Evolutionary conservation across 2,329 filamentous ascomycete genomes (phyloP), one percentile per base, ranked within the genome.

Genomic region (Cordyceps militaris): DNA sequence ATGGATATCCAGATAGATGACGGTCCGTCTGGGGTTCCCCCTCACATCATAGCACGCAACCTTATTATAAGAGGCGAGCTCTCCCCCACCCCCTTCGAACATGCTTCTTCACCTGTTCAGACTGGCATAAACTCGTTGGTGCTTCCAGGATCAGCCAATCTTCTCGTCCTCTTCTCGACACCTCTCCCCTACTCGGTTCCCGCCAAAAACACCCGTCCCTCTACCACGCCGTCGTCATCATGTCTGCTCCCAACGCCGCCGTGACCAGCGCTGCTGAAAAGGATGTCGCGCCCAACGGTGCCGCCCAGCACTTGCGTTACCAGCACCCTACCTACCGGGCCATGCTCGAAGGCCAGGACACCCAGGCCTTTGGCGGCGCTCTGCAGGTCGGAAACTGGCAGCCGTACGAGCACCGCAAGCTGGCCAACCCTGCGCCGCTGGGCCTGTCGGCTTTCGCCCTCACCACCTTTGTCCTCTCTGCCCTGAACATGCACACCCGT

Each of bases 371-470:
- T 66, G 87, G 85, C 63, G 86, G 86, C 74, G 84, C 86, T 66
- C 85, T 89, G 71, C 85, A 91, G 71, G 86, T 87, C 53, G 86
- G 86, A 74, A 71, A 79, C 46, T 82, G 86, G 78, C 83, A 80
- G 72, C 76, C 84, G 9, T 74, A 76, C 54, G 81, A 83, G 72
- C 79, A 82, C 69, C 84, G 86, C 73, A 87, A 88, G 76, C 83
- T 92, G 71, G 89, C 81, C 75, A 92, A 92, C 74, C 89, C 89
- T 4, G 88, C 86, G 55, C 89, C 88, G 30, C 79, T 92, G 40
- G 89, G 89, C 62, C 82, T 93, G 50, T 82, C 78, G 61, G 89
- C 87, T 69, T 93, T 93, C 76, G 89, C 89, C 62, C 77, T 93
- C 67, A 93, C 89, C 56, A 93, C 89, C 13, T 93, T 93, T 70